Evolutionary conservation across 2,329 filamentous ascomycete genomes (phyloP), one percentile per base, ranked within the genome.

Genomic region (Sporothrix curviconia): DNA sequence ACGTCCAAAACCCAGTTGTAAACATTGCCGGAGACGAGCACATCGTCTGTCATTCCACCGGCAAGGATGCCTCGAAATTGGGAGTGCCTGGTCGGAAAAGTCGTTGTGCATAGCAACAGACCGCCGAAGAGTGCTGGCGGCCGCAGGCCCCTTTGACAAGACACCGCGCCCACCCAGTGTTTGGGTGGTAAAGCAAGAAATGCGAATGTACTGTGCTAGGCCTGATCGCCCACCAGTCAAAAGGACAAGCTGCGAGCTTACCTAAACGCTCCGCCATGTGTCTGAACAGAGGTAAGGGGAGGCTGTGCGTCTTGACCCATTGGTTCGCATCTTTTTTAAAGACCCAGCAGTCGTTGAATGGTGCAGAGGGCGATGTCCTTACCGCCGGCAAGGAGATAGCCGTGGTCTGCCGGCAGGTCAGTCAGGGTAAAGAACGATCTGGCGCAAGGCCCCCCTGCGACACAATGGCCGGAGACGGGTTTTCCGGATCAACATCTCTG

Each of bases 381-480:
- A 5, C 92, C 92, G 24, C 92, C 92, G 30, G 82, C 78, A 47
- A 96, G 74, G 11, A 96, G 71, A 59, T 78, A 79, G 15, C 81
- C 80, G 22, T 72, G 70, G 34, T 76, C 72, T 1, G 78, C 79
- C n/a, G n/a, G n/a, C 5, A 95, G 68, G 50, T 83, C 76, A 19
- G 87, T 92, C 19, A 91, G 75, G 0, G 88, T 87, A 69, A 94
- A 89, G 64, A 89, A 94, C 77, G 92, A 86, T 44, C 73, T 51
- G 68, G 68, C 4, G 70, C 63, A 22, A 79, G 79, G 0, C 72
- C 72, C 4, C 63, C 64, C 15, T 55, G 51, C 14, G 57, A 60
- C 58, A 62, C 44, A 56, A 53, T 55, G 60, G 42, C 64, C 32
- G 44, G 58, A 56, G 34, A 59, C 63, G 60, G 58, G 56, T 9